Conservation (phyloP, 805 yeast species). For the Ogataea corticis region DNA sequence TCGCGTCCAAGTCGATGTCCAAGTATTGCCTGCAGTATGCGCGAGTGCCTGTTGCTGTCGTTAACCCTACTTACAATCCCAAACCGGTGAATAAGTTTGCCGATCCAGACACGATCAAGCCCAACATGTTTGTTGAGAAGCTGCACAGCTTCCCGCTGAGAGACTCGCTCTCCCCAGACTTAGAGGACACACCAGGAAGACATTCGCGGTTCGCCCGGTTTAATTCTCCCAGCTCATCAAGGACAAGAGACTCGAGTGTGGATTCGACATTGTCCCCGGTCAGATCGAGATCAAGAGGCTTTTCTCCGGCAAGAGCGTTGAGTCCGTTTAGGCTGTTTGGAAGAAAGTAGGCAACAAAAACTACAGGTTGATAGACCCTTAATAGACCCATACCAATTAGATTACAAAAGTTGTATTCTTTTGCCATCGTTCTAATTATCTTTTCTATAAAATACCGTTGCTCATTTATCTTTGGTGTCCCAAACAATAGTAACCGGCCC, state of each 20-base stretch:
- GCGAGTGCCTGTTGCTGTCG: slow-evolving; percentile 46
- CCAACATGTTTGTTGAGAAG: slow-evolving; percentile 9
- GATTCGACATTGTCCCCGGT: slow-evolving; percentile 22
- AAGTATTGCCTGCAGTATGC: slow-evolving; percentile 49
- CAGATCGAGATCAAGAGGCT: slow-evolving; percentile 25
- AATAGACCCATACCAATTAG: too few species aligned
- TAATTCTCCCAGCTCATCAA: slow-evolving; percentile 11
- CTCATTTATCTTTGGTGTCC: slow-evolving; percentile 57
- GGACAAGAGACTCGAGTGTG: slow-evolving; percentile 19
- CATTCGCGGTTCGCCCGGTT: slow-evolving; percentile 28
- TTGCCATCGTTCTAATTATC: too few species aligned
- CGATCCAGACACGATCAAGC: neutral
- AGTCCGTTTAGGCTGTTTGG: slow-evolving; percentile 33
- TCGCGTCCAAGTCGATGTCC: slow-evolving; percentile 45
- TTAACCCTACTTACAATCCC: slow-evolving; percentile 36
- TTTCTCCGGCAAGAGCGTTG: slow-evolving; percentile 33
- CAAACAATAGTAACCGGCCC: slow-evolving; percentile 90
- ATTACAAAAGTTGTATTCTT: too few species aligned
- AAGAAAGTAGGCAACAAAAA: slow-evolving; percentile 12
- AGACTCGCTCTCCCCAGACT: slow-evolving; percentile 3
- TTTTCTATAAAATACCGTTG: neutral
- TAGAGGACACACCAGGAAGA: slow-evolving; percentile 13
- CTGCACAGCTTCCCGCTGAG: slow-evolving; percentile 17
- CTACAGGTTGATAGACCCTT: neutral
- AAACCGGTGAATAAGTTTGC: neutral